Percentiles rank a stretch among this genome's conserved stretches.
phyloP scores from a whole-genome alignment of 371 early-diverging fungal genomes.

The Parasitella parasitica region DNA sequence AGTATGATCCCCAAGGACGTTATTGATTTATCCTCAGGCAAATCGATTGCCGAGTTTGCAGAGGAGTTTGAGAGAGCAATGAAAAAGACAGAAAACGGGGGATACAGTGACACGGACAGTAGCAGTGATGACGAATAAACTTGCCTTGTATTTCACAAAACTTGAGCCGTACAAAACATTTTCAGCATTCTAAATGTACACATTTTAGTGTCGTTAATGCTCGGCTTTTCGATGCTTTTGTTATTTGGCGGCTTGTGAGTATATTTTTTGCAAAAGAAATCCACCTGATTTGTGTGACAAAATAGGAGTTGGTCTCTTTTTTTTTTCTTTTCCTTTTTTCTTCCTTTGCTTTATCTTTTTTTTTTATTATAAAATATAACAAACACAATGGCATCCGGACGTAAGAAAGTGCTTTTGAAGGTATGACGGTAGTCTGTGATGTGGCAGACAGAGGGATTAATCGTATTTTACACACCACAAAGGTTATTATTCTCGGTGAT shows the following conservation, averaged over 20 bases:
- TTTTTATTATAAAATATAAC: not conserved
- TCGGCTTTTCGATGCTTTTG: not conserved
- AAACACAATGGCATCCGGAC: constrained; percentile 20
- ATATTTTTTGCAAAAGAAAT: too few relatives aligned
- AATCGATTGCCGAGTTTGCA: constrained; percentile 74
- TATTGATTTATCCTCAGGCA: constrained; percentile 73
- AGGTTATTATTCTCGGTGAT: constrained; percentile 25
- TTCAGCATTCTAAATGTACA: too few relatives aligned
- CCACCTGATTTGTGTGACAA: constrained; percentile 5
- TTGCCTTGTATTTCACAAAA: not conserved
- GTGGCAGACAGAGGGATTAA: not conserved
- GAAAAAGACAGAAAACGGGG: constrained; percentile 21
- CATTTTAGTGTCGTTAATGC: too few relatives aligned
- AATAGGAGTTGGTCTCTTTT: not conserved
- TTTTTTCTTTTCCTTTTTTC: not conserved
- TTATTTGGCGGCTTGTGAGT: not conserved
- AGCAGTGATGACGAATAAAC: constrained; percentile 9
- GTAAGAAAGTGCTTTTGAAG: constrained; percentile 21
- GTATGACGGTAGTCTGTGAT: not conserved
- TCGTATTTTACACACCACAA: not conserved
- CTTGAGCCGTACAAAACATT: not conserved
- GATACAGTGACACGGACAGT: constrained; percentile 1
- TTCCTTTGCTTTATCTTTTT: not conserved
- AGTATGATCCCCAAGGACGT: constrained; percentile 78
- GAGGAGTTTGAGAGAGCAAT: constrained; percentile 59